phyloP scores from a whole-genome alignment of 1,284 basidiomycete species.

The Puccinia triticina region DNA sequence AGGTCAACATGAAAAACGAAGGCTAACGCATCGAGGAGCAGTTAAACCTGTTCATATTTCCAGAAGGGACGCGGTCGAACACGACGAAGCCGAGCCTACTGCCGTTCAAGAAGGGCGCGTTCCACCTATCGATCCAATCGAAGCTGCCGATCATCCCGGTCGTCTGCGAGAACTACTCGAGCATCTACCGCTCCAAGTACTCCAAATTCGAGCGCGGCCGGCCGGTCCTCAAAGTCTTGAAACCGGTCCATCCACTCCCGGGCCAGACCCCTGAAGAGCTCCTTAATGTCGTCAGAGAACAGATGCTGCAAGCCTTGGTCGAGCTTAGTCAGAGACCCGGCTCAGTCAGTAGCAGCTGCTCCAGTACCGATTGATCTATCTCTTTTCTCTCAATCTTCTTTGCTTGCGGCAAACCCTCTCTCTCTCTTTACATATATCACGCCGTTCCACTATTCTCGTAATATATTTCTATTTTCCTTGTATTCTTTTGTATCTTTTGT shows the following conservation, averaged over 20 bases:
- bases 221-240: slow-evolving; percentile 71
- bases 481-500: too few species aligned
- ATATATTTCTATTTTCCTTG: too few species aligned
- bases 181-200: slow-evolving; percentile 54
- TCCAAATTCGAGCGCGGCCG: slow-evolving; percentile 73
- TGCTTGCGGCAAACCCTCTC: too few species aligned
- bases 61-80: slow-evolving; percentile 84
- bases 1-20: too few species aligned
- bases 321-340: slow-evolving; percentile 40
- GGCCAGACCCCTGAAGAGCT: slow-evolving; percentile 37
- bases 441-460: too few species aligned
- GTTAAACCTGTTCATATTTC: slow-evolving; percentile 85
- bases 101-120: slow-evolving; percentile 97
- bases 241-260: slow-evolving; percentile 11
- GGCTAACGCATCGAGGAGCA: slow-evolving; percentile 54
- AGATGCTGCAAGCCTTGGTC: slow-evolving; percentile 34
- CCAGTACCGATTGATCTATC: background rate
- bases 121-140: slow-evolving; percentile 86
- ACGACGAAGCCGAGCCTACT: slow-evolving; percentile 71
- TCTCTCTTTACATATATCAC: too few species aligned
- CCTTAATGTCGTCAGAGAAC: background rate
- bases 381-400: background rate
- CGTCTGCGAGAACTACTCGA: slow-evolving; percentile 76
- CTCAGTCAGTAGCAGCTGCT: slow-evolving; percentile 7
- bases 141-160: slow-evolving; percentile 73